Percentiles rank a stretch among this genome's conserved stretches.
Conservation (phyloP, 2,329 filamentous ascomycete genomes). For the Fusarium hostae region DNA sequence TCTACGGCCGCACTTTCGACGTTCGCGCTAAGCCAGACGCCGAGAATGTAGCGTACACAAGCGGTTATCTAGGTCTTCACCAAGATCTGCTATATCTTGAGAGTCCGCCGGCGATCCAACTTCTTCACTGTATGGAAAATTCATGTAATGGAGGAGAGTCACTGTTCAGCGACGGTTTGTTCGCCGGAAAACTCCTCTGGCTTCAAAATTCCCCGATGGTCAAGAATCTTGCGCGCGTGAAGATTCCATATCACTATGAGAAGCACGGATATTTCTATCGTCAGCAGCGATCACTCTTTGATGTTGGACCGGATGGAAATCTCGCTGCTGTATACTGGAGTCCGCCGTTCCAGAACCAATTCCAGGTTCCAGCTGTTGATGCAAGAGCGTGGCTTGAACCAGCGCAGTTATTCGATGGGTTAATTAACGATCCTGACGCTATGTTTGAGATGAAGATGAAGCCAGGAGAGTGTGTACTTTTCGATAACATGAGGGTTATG, state of each 20-base stretch:
- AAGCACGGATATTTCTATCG: constrained; percentile 74
- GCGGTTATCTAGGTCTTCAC: constrained; percentile 83
- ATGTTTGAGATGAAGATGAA: constrained; percentile 78
- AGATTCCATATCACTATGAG: constrained; percentile 75
- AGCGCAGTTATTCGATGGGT: constrained; percentile 64
- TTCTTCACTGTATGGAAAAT: constrained; percentile 90
- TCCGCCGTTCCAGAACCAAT: constrained; percentile 79
- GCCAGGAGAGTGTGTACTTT: constrained; percentile 90
- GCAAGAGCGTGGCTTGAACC: constrained; percentile 59
- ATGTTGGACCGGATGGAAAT: constrained; percentile 38
- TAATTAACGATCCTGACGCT: constrained; percentile 67
- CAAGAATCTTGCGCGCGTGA: constrained; percentile 53
- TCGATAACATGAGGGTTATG: constrained; percentile 86
- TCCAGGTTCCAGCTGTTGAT: constrained; percentile 43
- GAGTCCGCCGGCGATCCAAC: constrained; percentile 82
- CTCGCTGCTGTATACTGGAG: constrained; percentile 67
- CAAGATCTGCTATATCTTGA: constrained; percentile 92
- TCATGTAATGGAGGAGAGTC: constrained; percentile 83
- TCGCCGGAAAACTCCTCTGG: constrained; percentile 60
- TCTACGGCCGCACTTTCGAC: constrained; percentile 93
- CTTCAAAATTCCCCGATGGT: constrained; percentile 42
- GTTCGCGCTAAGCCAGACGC: constrained; percentile 82
- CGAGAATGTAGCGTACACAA: constrained; percentile 93
- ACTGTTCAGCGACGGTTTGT: constrained; percentile 82
- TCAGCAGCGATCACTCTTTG: constrained; percentile 65